A percentile compares a stretch with the other conserved stretches of the same genome.
These are phyloP conservation scores for Penicillium sp. DNA, from an alignment of 2,329 filamentous ascomycete genomes.

Conservation along the genomic window DNA sequence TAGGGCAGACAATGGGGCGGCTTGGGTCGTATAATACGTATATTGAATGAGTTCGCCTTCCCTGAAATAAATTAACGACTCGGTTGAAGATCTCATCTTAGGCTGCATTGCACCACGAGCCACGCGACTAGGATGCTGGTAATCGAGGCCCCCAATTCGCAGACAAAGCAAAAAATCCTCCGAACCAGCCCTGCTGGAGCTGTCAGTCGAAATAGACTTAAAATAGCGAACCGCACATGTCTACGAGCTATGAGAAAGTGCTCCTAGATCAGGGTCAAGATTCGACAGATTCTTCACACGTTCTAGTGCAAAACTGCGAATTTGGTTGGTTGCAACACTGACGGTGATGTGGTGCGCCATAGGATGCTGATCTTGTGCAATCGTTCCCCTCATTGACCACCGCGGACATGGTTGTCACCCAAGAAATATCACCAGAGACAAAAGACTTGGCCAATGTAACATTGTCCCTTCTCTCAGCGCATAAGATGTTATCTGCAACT, in stretches of 20 bases:
- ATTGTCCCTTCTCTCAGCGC: not conserved
- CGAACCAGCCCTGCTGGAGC: not conserved
- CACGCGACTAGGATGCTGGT: not conserved
- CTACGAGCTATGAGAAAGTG: not conserved
- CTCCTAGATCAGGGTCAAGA: not conserved
- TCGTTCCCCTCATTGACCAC: not conserved
- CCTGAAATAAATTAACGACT: not conserved
- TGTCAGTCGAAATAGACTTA: slow-evolving; percentile 1
- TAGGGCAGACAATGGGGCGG: not conserved
- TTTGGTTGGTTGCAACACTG: slow-evolving; percentile 3
- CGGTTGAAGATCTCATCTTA: not conserved
- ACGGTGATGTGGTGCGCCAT: slow-evolving; percentile 4
- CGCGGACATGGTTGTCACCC: slow-evolving; percentile 2
- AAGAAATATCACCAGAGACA: slow-evolving; percentile 11
- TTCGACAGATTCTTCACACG: not conserved
- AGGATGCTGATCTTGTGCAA: slow-evolving; percentile 9
- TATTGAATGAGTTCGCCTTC: not conserved
- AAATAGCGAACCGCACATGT: not conserved
- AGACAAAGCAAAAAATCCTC: not conserved
- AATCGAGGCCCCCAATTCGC: not conserved
- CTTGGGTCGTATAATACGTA: not conserved
- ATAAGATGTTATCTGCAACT: slow-evolving; percentile 1
- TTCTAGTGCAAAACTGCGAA: not conserved
- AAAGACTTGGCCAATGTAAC: slow-evolving; percentile 16
- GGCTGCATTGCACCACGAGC: not conserved